A percentile compares a stretch with the other conserved stretches of the same genome.
phyloP scores from a whole-genome alignment of 139 green algal species.

The Ulvella scutata region DNA sequence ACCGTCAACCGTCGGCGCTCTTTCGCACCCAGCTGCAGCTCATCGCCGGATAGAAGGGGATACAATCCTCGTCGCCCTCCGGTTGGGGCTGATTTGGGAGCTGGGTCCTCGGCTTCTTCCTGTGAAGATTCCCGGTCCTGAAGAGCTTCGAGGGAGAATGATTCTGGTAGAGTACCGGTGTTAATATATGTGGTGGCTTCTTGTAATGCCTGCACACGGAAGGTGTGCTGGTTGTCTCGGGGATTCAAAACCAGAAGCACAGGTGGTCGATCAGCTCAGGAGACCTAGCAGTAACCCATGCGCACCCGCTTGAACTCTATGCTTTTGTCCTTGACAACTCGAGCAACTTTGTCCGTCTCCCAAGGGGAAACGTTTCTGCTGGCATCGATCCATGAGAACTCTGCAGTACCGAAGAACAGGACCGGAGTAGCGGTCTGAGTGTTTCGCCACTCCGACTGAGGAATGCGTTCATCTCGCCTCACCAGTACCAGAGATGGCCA shows the following conservation, averaged over 20 bases:
- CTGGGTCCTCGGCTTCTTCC: neutral
- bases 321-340: neutral
- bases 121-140: neutral
- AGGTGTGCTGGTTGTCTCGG: neutral
- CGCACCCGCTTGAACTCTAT: neutral
- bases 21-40: neutral
- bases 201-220: neutral
- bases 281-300: neutral
- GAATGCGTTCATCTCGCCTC: neutral
- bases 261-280: neutral
- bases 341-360: neutral
- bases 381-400: neutral
- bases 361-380: neutral
- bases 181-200: neutral
- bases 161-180: neutral
- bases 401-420: neutral
- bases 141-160: neutral
- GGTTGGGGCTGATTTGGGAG: neutral
- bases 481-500: neutral
- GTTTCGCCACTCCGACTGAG: neutral
- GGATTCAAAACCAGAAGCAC: neutral
- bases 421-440: neutral
- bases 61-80: neutral
- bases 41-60: neutral
- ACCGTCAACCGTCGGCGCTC: neutral